Base-by-base conservation (phyloP, 78 protist species). In the Speleostelium caveatum region DNA sequence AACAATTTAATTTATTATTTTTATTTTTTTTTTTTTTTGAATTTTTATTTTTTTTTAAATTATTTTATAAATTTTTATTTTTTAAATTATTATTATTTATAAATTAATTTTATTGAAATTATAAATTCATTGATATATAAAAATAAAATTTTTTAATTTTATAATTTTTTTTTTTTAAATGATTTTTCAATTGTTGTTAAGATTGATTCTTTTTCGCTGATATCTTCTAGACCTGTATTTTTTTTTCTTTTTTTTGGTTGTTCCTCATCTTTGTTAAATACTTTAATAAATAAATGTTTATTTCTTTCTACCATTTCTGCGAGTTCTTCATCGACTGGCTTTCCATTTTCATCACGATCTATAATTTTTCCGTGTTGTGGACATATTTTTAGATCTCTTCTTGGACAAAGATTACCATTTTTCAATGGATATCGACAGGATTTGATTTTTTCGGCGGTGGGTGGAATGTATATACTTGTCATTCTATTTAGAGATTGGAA, bases 291-390 rank as follows among this genome's bases (percentile, higher is more conserved):
- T 72, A n/a, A n/a, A 49, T 8, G 36, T 61, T 30, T n/a, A 4
- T 35, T 62, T 19, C 16, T 62, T 7, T 62, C 30, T 22, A 32
- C 75, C 19, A 12, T 42, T 2, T 35, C 32, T 36, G 41, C 45
- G n/a, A n/a, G 67, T 4, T 42, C n/a, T 55, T 68, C 89, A n/a
- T 67, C 33, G 24, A 49, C 17, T 56, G 77, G 77, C 17, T 83
- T 42, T 21, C 91, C 91, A 36, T 73, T 36, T 16, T 83, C 91
- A 30, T 83, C 91, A 22, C 91, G 19, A 26, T 60, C 56, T 5
- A 83, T 35, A 32, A 83, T 83, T 55, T 69, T 67, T 56, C 91
- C 91, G 42, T 83, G 91, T 51, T 60, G 69, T 30, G 91, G 91
- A 59, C 91, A 83, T 28, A 60, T 36, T n/a, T 56, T 24, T 4